A percentile compares a stretch with the other conserved stretches of the same genome.
phyloP scores from a whole-genome alignment of 2,329 filamentous ascomycete species.

The Trichophyton schoenleinii region DNA sequence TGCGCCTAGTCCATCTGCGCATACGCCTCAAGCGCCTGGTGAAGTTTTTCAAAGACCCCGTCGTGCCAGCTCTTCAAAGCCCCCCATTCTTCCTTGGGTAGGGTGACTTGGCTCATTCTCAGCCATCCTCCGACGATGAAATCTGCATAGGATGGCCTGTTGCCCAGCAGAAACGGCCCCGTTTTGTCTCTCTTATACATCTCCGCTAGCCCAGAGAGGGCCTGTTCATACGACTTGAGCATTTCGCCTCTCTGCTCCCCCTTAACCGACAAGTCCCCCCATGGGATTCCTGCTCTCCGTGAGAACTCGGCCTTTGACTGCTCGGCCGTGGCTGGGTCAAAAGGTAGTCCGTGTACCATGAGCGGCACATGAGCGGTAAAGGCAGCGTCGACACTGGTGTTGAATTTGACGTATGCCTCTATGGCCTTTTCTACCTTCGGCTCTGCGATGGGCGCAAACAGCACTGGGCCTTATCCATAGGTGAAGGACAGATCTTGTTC shows the following conservation, averaged over 20 bases:
- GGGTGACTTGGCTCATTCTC: conserved; percentile 25
- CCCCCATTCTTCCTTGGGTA: conserved; percentile 2
- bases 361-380: conserved; percentile 40
- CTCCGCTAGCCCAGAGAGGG: conserved; percentile 32
- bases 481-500: not conserved
- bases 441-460: conserved; percentile 35
- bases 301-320: conserved; percentile 37
- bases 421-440: conserved; percentile 18
- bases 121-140: conserved; percentile 47
- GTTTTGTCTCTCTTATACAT: conserved; percentile 28
- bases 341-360: conserved; percentile 32
- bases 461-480: conserved; percentile 26
- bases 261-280: conserved; percentile 26
- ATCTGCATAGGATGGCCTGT: conserved; percentile 40
- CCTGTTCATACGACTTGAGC: conserved; percentile 29
- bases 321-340: conserved; percentile 40
- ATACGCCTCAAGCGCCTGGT: conserved; percentile 36
- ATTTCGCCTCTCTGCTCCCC: conserved; percentile 32
- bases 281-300: conserved; percentile 35
- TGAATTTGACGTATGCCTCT: conserved; percentile 38
- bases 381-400: conserved; percentile 41
- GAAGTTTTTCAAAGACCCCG: conserved; percentile 22
- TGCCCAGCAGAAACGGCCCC: conserved; percentile 41
- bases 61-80: conserved; percentile 5
- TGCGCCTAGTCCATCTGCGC: conserved; percentile 18